Base-by-base conservation (phyloP, 306 rosid genomes). In the Citrullus mucosospermus region DNA sequence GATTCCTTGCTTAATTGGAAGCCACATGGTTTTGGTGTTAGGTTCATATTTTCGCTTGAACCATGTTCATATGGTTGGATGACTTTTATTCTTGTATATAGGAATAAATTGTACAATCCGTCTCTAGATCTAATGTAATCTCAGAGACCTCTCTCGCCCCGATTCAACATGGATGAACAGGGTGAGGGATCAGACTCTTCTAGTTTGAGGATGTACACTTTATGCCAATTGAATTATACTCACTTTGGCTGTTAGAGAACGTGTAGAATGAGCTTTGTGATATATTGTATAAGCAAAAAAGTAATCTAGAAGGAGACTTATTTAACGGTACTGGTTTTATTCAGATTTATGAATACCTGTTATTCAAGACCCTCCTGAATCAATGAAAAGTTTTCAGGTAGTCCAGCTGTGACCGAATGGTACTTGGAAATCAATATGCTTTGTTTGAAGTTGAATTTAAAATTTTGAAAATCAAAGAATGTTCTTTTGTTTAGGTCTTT, bases 61-160 rank as follows among this genome's bases (percentile, higher is more conserved):
- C 51, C 34, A 25, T 69, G 41, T 50, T 30, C 61, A 32, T 50
- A 73, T 73, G 44, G 60, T 34, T 60, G 77, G 15, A 22, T 73
- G 43, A 51, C 60, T 16, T 73, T 51, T 73, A 28, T 73, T 73
- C 61, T 51, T 32, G 77, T 73, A 30, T 30, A 73, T 51, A 73
- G 77, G 77, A 73, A 73, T 73, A 72, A 72, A 48, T 28, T 72
- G 60, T 51, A 73, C 28, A 50, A 73, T 73, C 44, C 36, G 8
- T 8, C 44, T 20, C 6, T 44, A 44, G 43, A 22, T 48, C 3
- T 71, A 70, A 43, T 28, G n/a, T 44, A 50, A 48, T 15, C 25
- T 48, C 50, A 48, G 77, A 15, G 48, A 43, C 48, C 46, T 0
- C 2, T 8, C 9, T 39, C 1, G 3, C 48, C 12, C 48, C 36